A percentile compares a stretch with the other conserved stretches of the same genome.
Evolutionary conservation across 2,329 filamentous ascomycete species (phyloP).

Genomic region (Cordyceps pruinosa): DNA sequence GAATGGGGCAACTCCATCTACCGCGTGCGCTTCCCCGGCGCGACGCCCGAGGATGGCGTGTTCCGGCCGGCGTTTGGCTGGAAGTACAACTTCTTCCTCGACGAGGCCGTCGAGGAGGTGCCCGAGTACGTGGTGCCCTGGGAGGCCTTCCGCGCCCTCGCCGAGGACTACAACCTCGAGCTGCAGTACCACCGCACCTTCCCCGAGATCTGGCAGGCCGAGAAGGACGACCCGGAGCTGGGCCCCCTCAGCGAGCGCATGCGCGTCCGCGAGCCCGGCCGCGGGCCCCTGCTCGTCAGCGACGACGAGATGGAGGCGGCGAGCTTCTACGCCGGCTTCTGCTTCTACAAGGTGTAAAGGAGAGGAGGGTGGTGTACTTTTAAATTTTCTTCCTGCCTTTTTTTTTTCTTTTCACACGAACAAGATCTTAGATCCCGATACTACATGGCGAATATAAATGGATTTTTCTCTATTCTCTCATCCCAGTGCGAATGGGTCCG

Average conservation of each 20-base stretch:
- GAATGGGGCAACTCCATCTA: constrained; percentile 95
- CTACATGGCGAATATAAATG: neutral
- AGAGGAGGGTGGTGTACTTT: neutral
- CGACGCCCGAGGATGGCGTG: constrained; percentile 76
- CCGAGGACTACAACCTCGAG: constrained; percentile 95
- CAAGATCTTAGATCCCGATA: neutral
- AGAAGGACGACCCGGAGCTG: constrained; percentile 76
- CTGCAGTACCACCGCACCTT: constrained; percentile 91
- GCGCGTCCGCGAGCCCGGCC: constrained; percentile 72
- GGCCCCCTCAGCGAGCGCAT: constrained; percentile 90
- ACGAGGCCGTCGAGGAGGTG: constrained; percentile 92
- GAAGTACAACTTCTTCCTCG: constrained; percentile 96
- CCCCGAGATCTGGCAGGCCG: constrained; percentile 81
- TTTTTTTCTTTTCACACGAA: neutral
- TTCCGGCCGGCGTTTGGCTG: constrained; percentile 94
- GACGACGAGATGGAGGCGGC: constrained; percentile 90
- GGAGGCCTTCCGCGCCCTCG: constrained; percentile 92
- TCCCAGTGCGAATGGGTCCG: neutral
- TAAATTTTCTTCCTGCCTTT: too few species aligned
- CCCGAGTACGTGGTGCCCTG: constrained; percentile 98
- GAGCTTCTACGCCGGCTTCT: constrained; percentile 88
- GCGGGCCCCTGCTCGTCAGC: constrained; percentile 62
- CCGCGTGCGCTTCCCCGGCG: constrained; percentile 76
- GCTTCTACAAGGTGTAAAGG: constrained; percentile 83
- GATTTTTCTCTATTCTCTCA: neutral